Evolutionary conservation across 2,329 filamentous ascomycete species (phyloP), one percentile per base, ranked within the genome.

Genomic region (Neonectria hederae): DNA sequence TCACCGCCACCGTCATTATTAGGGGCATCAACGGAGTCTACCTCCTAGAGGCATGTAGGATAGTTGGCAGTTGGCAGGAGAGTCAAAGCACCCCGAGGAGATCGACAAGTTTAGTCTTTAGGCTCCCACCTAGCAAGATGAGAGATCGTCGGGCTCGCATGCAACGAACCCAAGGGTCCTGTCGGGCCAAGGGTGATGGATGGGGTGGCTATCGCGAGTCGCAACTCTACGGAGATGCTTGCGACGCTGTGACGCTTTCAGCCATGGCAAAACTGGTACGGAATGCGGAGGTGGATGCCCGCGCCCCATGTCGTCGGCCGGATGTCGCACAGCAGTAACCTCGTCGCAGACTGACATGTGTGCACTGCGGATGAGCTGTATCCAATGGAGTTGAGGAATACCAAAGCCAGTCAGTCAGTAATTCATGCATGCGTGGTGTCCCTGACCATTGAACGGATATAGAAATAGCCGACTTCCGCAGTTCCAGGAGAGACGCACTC

Each of bases 161-260:
- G 52, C 54, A 26, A 48, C 57, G 40, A 63, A 54, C 43, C 57
- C 67, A 64, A 64, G 69, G 68, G 66, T 71, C 64, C 62, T 68
- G 19, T n/a, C n/a, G 19, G n/a, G 40, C 11, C 19, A 4, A 43
- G 40, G 40, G 10, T 10, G 40, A n/a, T n/a, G n/a, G n/a, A n/a
- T n/a, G n/a, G n/a, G n/a, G n/a, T n/a, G n/a, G n/a, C n/a, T n/a
- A n/a, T n/a, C 28, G 28, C 28, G 10, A 28, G 28, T 28, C 28
- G 28, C 28, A 28, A 35, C 24, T 42, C 32, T 19, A 19, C 54
- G 28, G 43, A 28, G 43, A 45, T 46, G 30, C 48, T 53, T 35
- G 14, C 10, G 32, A 35, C 32, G 32, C 32, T 35, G 32, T 17
- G 14, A 35, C 32, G 35, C 35, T 17, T 14, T 38, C 14, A 13